These are phyloP conservation scores for Cryphonectria parasitica DNA, from an alignment of 2,329 filamentous ascomycete species.

Conservation along the genomic window DNA sequence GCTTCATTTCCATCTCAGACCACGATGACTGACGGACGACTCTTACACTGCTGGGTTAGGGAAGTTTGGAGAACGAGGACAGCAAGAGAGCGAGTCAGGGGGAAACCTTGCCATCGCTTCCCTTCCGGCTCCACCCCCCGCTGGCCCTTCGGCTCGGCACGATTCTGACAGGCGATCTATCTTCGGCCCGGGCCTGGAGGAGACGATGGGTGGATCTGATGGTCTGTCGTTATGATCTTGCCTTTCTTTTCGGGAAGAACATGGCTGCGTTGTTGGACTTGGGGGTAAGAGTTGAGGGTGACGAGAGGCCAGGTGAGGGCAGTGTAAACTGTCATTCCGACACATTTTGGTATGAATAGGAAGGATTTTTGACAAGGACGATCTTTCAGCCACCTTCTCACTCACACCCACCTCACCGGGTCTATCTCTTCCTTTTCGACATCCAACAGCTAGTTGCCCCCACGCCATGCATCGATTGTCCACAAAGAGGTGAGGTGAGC, in stretches of 20 bases:
- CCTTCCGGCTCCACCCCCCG: neutral
- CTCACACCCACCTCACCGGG: neutral
- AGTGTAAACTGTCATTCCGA: neutral
- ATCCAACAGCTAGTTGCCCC: neutral
- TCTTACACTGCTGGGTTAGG: constrained; percentile 5
- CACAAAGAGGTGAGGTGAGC: neutral
- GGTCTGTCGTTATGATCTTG: neutral
- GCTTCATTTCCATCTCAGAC: neutral
- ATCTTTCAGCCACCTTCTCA: neutral
- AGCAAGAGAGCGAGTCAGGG: neutral
- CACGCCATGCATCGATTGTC: neutral
- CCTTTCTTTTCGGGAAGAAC: neutral
- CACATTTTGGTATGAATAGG: neutral
- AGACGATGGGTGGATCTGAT: neutral
- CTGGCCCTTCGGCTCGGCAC: neutral
- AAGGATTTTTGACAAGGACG: neutral
- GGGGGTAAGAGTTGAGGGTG: neutral
- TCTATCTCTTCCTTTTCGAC: neutral
- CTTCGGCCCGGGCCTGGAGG: neutral
- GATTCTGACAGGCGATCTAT: neutral
- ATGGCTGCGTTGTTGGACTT: neutral
- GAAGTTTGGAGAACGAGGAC: neutral
- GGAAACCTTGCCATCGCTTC: neutral
- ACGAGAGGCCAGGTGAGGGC: neutral
- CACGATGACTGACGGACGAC: neutral